A percentile compares a stretch with the other conserved stretches of the same genome.
Evolutionary conservation across 768 basidiomycete genomes (phyloP).

Genomic region (Boletus subcaerulescens): DNA sequence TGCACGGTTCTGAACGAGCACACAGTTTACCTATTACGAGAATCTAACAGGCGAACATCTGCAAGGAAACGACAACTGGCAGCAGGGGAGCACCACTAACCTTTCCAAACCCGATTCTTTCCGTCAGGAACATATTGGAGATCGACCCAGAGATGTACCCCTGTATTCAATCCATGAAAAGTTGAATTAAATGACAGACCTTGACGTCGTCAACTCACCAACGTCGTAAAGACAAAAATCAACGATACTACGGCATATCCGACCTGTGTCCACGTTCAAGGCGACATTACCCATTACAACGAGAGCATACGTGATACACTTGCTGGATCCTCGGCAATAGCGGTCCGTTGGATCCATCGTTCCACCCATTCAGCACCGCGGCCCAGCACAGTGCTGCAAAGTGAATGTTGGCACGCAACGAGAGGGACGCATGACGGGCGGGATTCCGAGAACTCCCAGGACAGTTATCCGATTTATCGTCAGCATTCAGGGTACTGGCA

Average conservation of each 20-base stretch:
- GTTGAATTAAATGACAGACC: slow-evolving; percentile 15
- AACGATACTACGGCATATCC: slow-evolving; percentile 51
- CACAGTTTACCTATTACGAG: slow-evolving; percentile 38
- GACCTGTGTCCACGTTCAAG: slow-evolving; percentile 31
- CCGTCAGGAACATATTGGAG: slow-evolving; percentile 42
- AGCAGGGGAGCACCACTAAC: slow-evolving; percentile 14
- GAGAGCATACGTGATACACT: slow-evolving; percentile 5
- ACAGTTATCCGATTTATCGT: neutral
- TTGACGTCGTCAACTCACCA: slow-evolving; percentile 28
- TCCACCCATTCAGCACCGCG: slow-evolving; percentile 5
- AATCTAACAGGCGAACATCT: slow-evolving; percentile 24
- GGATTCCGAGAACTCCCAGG: neutral
- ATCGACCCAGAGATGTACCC: slow-evolving; percentile 43
- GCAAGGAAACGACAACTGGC: neutral
- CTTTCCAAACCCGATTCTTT: slow-evolving; percentile 41
- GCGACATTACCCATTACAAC: neutral
- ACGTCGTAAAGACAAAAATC: slow-evolving; percentile 49
- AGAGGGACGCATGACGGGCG: neutral
- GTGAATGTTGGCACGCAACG: slow-evolving; percentile 3
- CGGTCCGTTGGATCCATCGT: slow-evolving; percentile 8
- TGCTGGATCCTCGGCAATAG: slow-evolving; percentile 10
- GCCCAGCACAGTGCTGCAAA: slow-evolving; percentile 9
- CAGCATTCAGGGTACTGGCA: neutral
- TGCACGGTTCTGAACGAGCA: slow-evolving; percentile 29
- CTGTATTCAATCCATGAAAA: slow-evolving; percentile 13